Percentiles rank a stretch among this genome's conserved stretches.
Evolutionary conservation across 345 rosid genomes (phyloP).

Genomic region (Eucalyptus urophylla): DNA sequence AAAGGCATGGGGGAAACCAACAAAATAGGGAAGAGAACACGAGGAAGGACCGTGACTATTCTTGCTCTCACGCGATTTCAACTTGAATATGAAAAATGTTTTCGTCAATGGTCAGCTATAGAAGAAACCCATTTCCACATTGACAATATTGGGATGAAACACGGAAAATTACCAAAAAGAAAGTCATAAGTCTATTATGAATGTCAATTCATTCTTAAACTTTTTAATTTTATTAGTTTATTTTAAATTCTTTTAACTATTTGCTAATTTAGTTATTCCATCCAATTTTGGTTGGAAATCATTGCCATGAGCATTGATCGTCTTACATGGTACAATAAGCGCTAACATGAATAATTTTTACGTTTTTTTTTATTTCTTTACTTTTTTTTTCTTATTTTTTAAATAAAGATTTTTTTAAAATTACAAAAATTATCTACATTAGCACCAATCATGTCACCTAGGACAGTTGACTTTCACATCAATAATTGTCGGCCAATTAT

Average conservation of each 20-base stretch:
- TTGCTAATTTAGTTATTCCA: not conserved
- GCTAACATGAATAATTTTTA: not conserved
- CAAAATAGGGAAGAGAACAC: not conserved
- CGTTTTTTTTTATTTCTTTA: not conserved
- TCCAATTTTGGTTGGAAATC: not conserved
- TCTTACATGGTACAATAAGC: fast-evolving
- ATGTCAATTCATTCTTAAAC: not conserved
- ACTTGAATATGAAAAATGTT: not conserved
- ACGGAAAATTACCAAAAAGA: not conserved
- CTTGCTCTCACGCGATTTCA: not conserved
- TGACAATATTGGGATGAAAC: not conserved
- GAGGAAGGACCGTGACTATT: not conserved
- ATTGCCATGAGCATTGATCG: fast-evolving
- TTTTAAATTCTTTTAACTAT: fast-evolving
- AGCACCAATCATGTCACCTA: fast-evolving
- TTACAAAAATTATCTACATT: not conserved
- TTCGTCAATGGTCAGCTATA: not conserved
- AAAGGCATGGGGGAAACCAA: not conserved
- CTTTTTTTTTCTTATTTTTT: no score
- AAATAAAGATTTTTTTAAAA: not conserved
- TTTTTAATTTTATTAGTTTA: not conserved
- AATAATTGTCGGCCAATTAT: not conserved
- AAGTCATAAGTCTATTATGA: fast-evolving
- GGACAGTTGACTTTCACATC: not conserved
- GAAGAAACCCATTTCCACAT: not conserved